phyloP scores from a whole-genome alignment of 306 rosid species.

The Quercus dentata region DNA sequence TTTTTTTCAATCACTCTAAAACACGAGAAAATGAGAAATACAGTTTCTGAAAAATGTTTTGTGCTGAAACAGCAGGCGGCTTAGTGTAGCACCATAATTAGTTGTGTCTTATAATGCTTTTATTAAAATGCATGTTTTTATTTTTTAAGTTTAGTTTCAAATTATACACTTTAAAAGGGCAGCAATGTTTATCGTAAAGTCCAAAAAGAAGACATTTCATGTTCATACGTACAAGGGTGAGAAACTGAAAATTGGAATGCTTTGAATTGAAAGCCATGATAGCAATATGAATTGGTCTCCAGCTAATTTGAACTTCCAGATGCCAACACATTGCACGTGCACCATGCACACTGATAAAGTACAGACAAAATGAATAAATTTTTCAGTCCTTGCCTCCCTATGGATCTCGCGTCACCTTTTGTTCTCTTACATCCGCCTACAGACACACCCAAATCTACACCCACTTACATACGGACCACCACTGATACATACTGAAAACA shows the following conservation, averaged over 20 bases:
- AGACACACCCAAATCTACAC: too few relatives aligned
- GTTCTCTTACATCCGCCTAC: not conserved
- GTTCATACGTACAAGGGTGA: not conserved
- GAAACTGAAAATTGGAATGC: not conserved
- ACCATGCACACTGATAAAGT: slow-evolving; percentile 15
- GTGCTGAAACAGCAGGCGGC: too few relatives aligned
- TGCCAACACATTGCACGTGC: slow-evolving; percentile 42
- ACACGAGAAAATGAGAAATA: too few relatives aligned
- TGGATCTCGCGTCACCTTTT: not conserved
- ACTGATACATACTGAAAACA: too few relatives aligned
- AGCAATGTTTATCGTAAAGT: not conserved
- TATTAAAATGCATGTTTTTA: too few relatives aligned
- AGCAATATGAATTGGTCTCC: slow-evolving; percentile 20
- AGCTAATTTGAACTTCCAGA: slow-evolving; percentile 29
- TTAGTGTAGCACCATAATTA: too few relatives aligned
- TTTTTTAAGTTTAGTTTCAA: too few relatives aligned
- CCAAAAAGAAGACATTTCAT: not conserved
- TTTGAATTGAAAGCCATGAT: slow-evolving; percentile 13
- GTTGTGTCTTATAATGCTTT: too few relatives aligned
- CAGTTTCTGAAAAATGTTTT: too few relatives aligned
- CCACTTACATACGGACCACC: too few relatives aligned
- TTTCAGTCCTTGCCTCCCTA: slow-evolving; percentile 17
- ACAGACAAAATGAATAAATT: slow-evolving; percentile 14
- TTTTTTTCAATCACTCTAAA: too few relatives aligned
- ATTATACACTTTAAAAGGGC: too few relatives aligned